Base-by-base conservation (phyloP, 2,329 filamentous ascomycete genomes). In the Onygenales sp. region DNA sequence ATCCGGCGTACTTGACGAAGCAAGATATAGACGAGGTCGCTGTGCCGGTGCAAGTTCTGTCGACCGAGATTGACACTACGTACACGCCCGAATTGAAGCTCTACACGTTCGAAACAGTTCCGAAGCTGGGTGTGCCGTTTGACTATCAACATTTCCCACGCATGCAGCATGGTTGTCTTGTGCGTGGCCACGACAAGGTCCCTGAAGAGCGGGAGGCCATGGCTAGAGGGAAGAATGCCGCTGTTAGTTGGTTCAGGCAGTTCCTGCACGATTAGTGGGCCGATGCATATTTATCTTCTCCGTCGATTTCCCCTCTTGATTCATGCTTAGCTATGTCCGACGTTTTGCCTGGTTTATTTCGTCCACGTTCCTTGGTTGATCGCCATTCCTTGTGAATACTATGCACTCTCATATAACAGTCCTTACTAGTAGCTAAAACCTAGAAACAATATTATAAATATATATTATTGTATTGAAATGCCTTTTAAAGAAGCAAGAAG, bases 121-220 rank as follows among this genome's bases (percentile, higher is more conserved):
- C 62, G 27, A 65, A 59, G 47, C 46, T 68, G 11, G 67, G 66
- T 0, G 52, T 78, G 6, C 60, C 68, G 10, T 79, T 73, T 56
- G 74, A 78, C 49, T 81, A 78, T 62, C 70, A 74, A 57, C 69
- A 78, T 59, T 80, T 78, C 56, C 73, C 77, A 0, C 74, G 74
- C 0, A 63, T 79, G 13, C 64, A 61, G 54, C 79, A 83, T 65
- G 72, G 65, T 2, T 78, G 66, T 48, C 61, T 75, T 2, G 59
- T 68, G 1, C 67, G 77, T 42, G 76, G 76, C 0, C 65, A 77
- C 62, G 59, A 61, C 52, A 63, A 59, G 2, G 62, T 68, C 13
- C 52, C 62, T 1, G 68, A 65, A 0, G 73, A 80, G 68, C 65
- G 68, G 43, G 64, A 68, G 52, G 77, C 70, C 0, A 67, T 80